Conservation (phyloP, 192 early-diverging fungal species). For the Glomus cerebriforme region DNA sequence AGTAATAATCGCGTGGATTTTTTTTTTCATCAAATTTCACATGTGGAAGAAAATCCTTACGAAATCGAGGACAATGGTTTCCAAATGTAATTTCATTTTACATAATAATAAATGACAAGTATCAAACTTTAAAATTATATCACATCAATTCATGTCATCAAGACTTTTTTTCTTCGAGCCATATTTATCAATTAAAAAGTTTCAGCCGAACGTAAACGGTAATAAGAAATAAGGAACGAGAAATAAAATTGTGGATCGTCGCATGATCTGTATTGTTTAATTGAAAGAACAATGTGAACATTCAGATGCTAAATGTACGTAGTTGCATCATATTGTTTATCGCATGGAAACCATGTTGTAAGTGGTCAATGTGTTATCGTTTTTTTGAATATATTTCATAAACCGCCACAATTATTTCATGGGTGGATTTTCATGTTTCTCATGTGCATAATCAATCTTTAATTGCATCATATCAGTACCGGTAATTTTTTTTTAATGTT, state of each 20-base stretch:
- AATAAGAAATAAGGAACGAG: neutral
- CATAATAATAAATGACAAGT: too few species aligned
- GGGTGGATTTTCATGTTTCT: neutral
- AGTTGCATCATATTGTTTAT: neutral
- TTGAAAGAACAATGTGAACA: neutral
- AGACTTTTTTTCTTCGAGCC: neutral
- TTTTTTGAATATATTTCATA: neutral
- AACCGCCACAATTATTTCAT: neutral
- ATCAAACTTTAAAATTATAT: neutral
- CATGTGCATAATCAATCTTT: too few species aligned
- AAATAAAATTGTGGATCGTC: neutral
- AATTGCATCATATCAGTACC: too few species aligned
- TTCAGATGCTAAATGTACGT: neutral
- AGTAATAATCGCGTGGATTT: too few species aligned
- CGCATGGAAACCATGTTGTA: neutral
- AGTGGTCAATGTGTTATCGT: neutral
- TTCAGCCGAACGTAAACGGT: neutral
- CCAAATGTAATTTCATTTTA: too few species aligned
- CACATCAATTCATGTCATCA: neutral
- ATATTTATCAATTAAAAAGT: neutral
- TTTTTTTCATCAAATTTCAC: too few species aligned
- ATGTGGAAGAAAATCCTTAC: too few species aligned
- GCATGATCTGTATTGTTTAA: neutral
- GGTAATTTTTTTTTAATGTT: too few species aligned
- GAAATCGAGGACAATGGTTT: too few species aligned